These are phyloP conservation scores for Xylaria palmicola DNA, from an alignment of 495 filamentous ascomycete genomes.

Conservation along the genomic window DNA sequence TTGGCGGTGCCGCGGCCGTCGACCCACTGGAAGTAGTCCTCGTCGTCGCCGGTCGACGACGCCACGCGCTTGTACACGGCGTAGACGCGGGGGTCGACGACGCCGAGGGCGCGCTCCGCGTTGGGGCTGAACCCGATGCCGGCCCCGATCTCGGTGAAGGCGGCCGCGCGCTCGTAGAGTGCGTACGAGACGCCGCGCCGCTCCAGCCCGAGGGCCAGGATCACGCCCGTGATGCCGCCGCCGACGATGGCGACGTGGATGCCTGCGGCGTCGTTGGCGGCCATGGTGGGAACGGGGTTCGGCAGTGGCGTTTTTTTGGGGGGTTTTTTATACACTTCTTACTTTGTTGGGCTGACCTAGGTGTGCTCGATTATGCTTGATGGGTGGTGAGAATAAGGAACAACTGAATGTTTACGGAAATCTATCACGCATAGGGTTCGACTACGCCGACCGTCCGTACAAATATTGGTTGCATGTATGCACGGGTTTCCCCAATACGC, in stretches of 20 bases:
- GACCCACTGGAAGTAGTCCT: slow-evolving; percentile 46
- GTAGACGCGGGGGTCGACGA: slow-evolving; percentile 43
- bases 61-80: slow-evolving; percentile 36
- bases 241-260: slow-evolving; percentile 58
- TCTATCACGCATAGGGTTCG: not conserved
- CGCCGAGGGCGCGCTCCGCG: slow-evolving; percentile 52
- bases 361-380: no score
- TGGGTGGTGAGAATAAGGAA: no score
- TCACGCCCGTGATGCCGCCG: slow-evolving; percentile 59
- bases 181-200: slow-evolving; percentile 48
- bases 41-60: slow-evolving; percentile 33
- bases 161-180: slow-evolving; percentile 56
- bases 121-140: slow-evolving; percentile 61
- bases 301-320: not conserved
- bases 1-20: slow-evolving; percentile 34
- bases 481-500: not conserved
- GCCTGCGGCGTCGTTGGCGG: not conserved
- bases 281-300: not conserved
- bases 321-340: no score
- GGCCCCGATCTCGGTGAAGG: slow-evolving; percentile 57
- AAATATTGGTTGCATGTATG: no score
- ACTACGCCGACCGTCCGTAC: not conserved
- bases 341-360: no score
- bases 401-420: no score
- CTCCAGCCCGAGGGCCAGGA: slow-evolving; percentile 54